phyloP scores from a whole-genome alignment of 2,329 filamentous ascomycete genomes.

The Fusarium sarcochroum region DNA sequence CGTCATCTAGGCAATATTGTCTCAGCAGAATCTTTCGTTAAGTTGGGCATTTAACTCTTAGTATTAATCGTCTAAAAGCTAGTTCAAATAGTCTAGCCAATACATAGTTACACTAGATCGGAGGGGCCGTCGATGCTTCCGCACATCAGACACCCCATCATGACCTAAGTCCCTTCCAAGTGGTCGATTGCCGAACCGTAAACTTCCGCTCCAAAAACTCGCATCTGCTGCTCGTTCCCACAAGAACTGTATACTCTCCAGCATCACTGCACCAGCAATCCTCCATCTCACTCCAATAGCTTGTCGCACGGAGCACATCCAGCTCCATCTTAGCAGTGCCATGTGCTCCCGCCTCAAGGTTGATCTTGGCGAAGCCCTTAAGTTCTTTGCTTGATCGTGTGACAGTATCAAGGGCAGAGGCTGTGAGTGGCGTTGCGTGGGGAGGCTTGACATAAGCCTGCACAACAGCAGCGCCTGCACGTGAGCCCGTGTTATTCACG shows the following conservation, averaged over 20 bases:
- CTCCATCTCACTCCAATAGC: constrained; percentile 5
- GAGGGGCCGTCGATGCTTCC: too few relatives aligned
- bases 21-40: too few relatives aligned
- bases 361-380: neutral
- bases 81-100: too few relatives aligned
- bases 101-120: too few relatives aligned
- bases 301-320: neutral
- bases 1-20: too few relatives aligned
- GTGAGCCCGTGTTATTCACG: neutral
- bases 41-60: too few relatives aligned
- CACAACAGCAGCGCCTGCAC: neutral
- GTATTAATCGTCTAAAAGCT: too few relatives aligned
- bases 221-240: constrained; percentile 1
- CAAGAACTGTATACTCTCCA: neutral
- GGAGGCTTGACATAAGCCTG: constrained; percentile 4
- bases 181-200: neutral
- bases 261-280: constrained; percentile 2
- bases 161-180: neutral
- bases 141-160: neutral
- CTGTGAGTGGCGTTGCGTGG: neutral
- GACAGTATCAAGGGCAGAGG: neutral
- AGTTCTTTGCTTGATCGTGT: constrained; percentile 7
- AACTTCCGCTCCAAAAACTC: neutral
- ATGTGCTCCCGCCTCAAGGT: rapidly evolving
- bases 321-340: neutral